These are phyloP conservation scores for Cylindrodendrum hubeiense DNA, from an alignment of 2,329 filamentous ascomycete genomes.

Conservation along the genomic window DNA sequence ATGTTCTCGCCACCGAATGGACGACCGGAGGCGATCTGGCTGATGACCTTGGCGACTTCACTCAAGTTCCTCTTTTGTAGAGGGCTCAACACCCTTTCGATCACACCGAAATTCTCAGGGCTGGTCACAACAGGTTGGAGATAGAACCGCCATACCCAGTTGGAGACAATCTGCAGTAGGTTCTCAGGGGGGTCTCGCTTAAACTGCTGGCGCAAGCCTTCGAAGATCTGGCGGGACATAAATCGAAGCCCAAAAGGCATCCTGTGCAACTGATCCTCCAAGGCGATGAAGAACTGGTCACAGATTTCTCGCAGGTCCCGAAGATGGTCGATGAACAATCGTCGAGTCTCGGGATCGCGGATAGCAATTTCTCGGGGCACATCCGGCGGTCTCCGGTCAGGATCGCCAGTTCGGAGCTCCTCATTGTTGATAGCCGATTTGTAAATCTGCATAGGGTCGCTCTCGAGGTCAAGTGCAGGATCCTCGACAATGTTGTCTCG, in stretches of 20 bases:
- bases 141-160: slow-evolving; percentile 96
- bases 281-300: slow-evolving; percentile 85
- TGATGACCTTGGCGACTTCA: slow-evolving; percentile 91
- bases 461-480: slow-evolving; percentile 90
- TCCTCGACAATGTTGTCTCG: slow-evolving; percentile 95
- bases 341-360: slow-evolving; percentile 90
- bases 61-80: slow-evolving; percentile 92
- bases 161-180: slow-evolving; percentile 84
- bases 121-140: slow-evolving; percentile 89
- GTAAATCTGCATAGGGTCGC: slow-evolving; percentile 98
- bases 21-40: slow-evolving; percentile 88
- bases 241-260: slow-evolving; percentile 96
- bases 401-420: slow-evolving; percentile 89
- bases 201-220: slow-evolving; percentile 82
- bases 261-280: slow-evolving; percentile 86
- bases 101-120: slow-evolving; percentile 92
- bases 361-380: slow-evolving; percentile 95
- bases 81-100: slow-evolving; percentile 89
- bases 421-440: slow-evolving; percentile 96
- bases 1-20: slow-evolving; percentile 95
- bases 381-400: slow-evolving; percentile 84
- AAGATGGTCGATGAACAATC: slow-evolving; percentile 93
- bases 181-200: slow-evolving; percentile 81
- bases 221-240: slow-evolving; percentile 87
- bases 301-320: slow-evolving; percentile 95